Evolutionary conservation across 768 basidiomycete species (phyloP), one percentile per base, ranked within the genome.

Genomic region (Lactarius pseudohatsudake): DNA sequence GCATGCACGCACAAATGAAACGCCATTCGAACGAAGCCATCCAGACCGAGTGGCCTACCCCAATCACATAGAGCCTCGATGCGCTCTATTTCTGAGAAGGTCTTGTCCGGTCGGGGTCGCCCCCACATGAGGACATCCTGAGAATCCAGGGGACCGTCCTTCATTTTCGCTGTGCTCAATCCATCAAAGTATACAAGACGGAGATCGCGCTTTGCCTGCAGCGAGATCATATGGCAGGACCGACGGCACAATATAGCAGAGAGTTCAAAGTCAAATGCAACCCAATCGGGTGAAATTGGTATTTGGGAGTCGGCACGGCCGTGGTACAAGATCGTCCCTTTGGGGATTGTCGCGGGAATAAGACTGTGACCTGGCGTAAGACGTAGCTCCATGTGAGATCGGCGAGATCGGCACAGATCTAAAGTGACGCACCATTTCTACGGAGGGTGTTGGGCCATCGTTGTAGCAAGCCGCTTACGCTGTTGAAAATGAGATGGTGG

Each of bases 121-220:
- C 76, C 76, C 77, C 78, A 78, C 0, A 69, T 41, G 22, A 80
- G 22, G 4, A 80, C 45, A 67, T 80, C 79, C 62, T 80, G 79
- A 0, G 73, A 68, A 50, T 80, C 79, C 71, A 78, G 60, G 0
- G 75, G 63, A 10, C 79, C 78, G 20, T 69, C 65, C 2, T 30
- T n/a, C 67, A 76, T 68, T 61, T 72, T 70, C 1, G 58, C 68
- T 22, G 65, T 62, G 22, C 59, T 58, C 18, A 69, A 28, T 5
- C 70, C 70, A 55, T 71, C 68, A 22, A 71, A 69, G 50, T 71
- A 71, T 7, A 61, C 43, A 8, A 71, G 58, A 20, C 59, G 64
- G 30, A 71, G 64, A 38, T 65, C 59, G 15, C 70, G 68, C 22
- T 62, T 69, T 7, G 68, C 20, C 4, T 58, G 59, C 1, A 66